Conservation (phyloP, 345 rosid genomes). For the Punica granatum region DNA sequence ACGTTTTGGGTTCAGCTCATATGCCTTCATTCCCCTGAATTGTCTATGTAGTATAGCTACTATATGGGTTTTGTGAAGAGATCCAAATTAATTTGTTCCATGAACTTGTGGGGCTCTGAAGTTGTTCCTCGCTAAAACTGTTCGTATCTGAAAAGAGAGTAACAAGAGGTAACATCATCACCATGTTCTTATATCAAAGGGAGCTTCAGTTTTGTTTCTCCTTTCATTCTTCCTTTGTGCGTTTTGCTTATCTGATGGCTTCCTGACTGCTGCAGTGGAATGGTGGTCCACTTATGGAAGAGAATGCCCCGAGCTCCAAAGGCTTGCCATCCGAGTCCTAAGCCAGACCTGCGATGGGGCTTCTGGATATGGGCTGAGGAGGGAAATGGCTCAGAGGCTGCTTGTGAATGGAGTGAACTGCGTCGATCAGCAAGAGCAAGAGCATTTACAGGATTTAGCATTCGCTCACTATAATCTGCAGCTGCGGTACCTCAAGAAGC, state of each 20-base stretch:
- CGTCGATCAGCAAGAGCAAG: conserved; percentile 12
- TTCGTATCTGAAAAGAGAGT: too few relatives aligned
- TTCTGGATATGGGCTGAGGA: conserved; percentile 36
- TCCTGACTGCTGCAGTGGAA: conserved; percentile 21
- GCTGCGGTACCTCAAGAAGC: conserved; percentile 18
- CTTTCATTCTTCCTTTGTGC: not conserved
- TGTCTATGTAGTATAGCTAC: not conserved
- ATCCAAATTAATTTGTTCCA: not conserved
- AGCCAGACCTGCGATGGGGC: conserved; percentile 58
- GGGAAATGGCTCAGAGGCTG: conserved; percentile 41
- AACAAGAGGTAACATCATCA: too few relatives aligned
- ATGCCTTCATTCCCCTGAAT: not conserved
- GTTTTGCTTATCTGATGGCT: not conserved
- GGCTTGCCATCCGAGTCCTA: conserved; percentile 36
- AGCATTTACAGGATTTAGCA: conserved; percentile 20
- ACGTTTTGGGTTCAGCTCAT: not conserved
- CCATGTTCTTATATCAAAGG: too few relatives aligned
- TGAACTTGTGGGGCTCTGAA: not conserved
- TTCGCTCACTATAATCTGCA: conserved; percentile 46
- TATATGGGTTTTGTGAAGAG: not conserved
- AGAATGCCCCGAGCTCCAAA: conserved; percentile 44
- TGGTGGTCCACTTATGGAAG: conserved; percentile 58
- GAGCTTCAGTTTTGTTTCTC: not conserved
- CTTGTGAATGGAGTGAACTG: conserved; percentile 16
- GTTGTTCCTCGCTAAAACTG: not conserved